Percentiles rank a stretch among this genome's conserved stretches.
Conservation (phyloP, 2,329 filamentous ascomycete species). For the Diaporthe sp. region DNA sequence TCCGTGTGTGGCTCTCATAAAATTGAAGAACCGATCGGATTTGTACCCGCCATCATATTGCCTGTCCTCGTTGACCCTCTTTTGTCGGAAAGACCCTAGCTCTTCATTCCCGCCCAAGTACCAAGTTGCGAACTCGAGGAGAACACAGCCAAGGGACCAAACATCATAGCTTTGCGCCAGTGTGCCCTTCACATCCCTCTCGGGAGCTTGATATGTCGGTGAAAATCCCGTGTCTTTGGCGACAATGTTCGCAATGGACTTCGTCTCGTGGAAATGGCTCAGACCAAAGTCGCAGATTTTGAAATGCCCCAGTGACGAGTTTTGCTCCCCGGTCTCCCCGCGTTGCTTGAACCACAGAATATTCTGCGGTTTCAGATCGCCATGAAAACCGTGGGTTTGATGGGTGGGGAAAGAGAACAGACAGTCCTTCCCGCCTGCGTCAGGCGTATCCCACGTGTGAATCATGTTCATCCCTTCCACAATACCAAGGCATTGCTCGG, state of each 20-base stretch:
- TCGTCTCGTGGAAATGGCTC: background rate
- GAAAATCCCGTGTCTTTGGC: background rate
- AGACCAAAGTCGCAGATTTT: background rate
- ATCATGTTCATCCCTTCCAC: constrained; percentile 12
- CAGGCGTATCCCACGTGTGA: background rate
- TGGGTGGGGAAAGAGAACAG: background rate
- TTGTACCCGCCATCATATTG: background rate
- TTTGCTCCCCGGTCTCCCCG: too few relatives aligned
- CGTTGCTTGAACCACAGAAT: constrained; percentile 15
- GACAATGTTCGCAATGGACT: background rate
- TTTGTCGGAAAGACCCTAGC: background rate
- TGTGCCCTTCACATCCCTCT: background rate
- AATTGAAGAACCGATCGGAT: background rate
- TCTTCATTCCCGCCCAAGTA: background rate
- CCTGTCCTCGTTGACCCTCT: background rate
- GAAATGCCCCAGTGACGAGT: background rate
- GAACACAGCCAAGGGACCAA: constrained; percentile 13
- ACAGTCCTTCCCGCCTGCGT: background rate
- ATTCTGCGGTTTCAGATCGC: constrained; percentile 15
- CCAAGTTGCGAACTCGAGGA: background rate
- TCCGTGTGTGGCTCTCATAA: background rate
- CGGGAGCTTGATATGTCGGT: constrained; percentile 13
- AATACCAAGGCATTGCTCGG: constrained; percentile 2
- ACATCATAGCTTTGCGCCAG: constrained; percentile 3
- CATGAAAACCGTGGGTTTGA: constrained; percentile 1